phyloP scores from a whole-genome alignment of 192 early-diverging fungal genomes.

The Allomyces javanicus region DNA sequence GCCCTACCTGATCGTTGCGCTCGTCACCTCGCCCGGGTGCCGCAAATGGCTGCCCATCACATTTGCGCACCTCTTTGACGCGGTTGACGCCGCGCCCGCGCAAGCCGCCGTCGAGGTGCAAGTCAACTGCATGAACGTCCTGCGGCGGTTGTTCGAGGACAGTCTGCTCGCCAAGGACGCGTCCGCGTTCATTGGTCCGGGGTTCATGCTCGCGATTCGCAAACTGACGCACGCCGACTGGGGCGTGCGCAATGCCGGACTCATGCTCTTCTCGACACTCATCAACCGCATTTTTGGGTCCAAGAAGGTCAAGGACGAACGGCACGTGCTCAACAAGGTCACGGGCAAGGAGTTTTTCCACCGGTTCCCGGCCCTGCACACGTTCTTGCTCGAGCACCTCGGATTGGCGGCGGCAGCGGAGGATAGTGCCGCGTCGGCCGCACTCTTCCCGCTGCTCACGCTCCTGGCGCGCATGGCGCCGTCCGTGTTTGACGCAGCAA shows the following conservation, averaged over 20 bases:
- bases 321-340: too few relatives aligned
- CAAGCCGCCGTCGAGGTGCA: background rate
- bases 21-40: background rate
- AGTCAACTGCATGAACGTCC: background rate
- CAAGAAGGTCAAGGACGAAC: too few relatives aligned
- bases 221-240: background rate
- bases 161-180: background rate
- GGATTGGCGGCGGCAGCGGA: background rate
- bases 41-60: background rate
- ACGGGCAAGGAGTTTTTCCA: too few relatives aligned
- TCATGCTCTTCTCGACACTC: background rate
- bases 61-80: background rate
- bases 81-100: background rate
- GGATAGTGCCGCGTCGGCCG: too few relatives aligned
- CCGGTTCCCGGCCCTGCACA: background rate
- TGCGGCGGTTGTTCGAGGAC: background rate
- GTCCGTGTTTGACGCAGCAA: background rate
- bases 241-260: background rate
- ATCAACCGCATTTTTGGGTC: background rate
- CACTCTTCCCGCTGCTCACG: background rate
- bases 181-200: background rate
- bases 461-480: background rate
- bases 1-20: background rate
- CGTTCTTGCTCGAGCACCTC: background rate
- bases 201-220: background rate